A percentile compares a stretch with the other conserved stretches of the same genome.
Evolutionary conservation across 169 alveolate species (phyloP).

Genomic region (Eimeria acervulina): DNA sequence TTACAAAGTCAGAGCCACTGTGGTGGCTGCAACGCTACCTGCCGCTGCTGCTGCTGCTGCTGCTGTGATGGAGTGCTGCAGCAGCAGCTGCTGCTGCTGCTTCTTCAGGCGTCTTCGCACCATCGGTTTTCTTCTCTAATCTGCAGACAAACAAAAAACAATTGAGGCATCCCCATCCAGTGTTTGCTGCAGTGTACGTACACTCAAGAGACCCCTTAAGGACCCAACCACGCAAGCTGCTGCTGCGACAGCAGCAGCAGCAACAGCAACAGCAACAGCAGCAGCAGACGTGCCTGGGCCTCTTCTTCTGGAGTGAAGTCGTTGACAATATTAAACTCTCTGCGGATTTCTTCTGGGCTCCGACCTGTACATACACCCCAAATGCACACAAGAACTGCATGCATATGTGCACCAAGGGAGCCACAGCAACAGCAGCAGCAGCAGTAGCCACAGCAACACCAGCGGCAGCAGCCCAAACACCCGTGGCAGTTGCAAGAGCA

Average conservation of each 20-base stretch:
- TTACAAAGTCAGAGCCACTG: background rate
- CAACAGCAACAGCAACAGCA: background rate
- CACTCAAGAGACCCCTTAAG: too few species aligned
- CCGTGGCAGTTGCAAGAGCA: too few species aligned
- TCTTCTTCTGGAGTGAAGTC: slow-evolving; percentile 98
- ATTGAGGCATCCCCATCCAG: background rate
- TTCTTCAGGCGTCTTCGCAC: slow-evolving; percentile 94
- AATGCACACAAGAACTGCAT: background rate
- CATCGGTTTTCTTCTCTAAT: slow-evolving; percentile 95
- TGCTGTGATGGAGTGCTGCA: background rate
- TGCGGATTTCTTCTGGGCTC: slow-evolving; percentile 96
- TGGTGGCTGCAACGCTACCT: background rate
- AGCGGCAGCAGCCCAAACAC: too few species aligned
- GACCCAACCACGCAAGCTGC: too few species aligned
- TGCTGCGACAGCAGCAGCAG: background rate
- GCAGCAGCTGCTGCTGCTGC: background rate
- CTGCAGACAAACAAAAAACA: slow-evolving; percentile 50
- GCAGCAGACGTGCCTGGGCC: slow-evolving; percentile 90
- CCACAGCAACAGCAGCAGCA: too few species aligned
- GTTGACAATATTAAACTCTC: slow-evolving; percentile 95
- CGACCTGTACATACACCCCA: slow-evolving; percentile 6
- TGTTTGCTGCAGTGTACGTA: too few species aligned
- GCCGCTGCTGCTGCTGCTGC: background rate
- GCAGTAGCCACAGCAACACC: too few species aligned
- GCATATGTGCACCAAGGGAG: background rate